Evolutionary conservation across 2,329 filamentous ascomycete genomes (phyloP).

Genomic region (Exophiala aquamarina): DNA sequence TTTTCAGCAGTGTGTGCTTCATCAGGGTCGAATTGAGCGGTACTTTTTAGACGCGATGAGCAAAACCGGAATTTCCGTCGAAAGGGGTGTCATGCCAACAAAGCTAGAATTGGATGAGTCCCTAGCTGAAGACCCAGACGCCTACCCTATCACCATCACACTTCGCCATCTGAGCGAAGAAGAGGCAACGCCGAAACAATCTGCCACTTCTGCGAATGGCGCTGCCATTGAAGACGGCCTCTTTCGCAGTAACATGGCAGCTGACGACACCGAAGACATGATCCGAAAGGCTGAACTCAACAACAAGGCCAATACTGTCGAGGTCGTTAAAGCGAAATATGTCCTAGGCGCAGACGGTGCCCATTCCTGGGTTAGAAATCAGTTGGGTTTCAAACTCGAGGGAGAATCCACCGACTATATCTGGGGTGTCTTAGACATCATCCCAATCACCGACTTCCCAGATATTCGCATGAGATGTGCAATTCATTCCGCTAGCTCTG

Average conservation of each 20-base stretch:
- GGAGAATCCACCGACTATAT: slow-evolving; percentile 52
- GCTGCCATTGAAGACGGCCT: slow-evolving; percentile 50
- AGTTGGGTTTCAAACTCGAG: slow-evolving; percentile 57
- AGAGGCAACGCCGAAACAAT: slow-evolving; percentile 55
- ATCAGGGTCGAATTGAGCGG: slow-evolving; percentile 69
- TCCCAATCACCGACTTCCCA: slow-evolving; percentile 58
- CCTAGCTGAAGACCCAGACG: slow-evolving; percentile 45
- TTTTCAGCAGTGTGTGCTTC: slow-evolving; percentile 66
- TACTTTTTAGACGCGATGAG: slow-evolving; percentile 63
- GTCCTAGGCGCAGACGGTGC: slow-evolving; percentile 69
- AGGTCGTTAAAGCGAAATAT: slow-evolving; percentile 33
- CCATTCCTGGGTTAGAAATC: slow-evolving; percentile 63
- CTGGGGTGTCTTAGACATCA: slow-evolving; percentile 52
- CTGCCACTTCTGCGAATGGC: slow-evolving; percentile 33
- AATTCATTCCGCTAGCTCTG: slow-evolving; percentile 56
- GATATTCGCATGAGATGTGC: slow-evolving; percentile 61
- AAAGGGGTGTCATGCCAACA: slow-evolving; percentile 61
- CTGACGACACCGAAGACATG: slow-evolving; percentile 59
- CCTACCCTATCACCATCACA: slow-evolving; percentile 62
- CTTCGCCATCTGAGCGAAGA: slow-evolving; percentile 59
- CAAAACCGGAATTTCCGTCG: slow-evolving; percentile 51
- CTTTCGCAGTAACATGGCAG: slow-evolving; percentile 59
- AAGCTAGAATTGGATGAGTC: slow-evolving; percentile 55
- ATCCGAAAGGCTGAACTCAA: slow-evolving; percentile 40
- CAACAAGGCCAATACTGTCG: slow-evolving; percentile 48